Base-by-base conservation (phyloP, 768 basidiomycete genomes). In the Tylopilus rubrobrunneus region DNA sequence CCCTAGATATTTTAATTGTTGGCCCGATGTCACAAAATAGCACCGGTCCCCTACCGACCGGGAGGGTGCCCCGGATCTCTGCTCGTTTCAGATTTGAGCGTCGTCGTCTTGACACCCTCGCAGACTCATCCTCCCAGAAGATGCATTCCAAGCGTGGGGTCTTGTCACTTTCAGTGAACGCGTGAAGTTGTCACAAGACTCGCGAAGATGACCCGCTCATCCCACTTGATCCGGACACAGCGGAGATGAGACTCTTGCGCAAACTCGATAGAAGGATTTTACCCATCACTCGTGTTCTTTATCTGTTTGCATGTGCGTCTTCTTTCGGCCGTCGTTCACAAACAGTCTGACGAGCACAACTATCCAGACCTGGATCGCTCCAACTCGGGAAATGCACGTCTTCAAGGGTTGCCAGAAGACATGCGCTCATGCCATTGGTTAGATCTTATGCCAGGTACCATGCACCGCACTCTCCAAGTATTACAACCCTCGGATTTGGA, bases 361-460 rank as follows among this genome's bases (percentile, higher is more conserved):
- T 31, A 19, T 51, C 34, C 46, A 72, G 69, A 84, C 65, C 74
- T 92, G 47, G 89, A 92, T 67, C 80, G 90, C 50, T 83, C 85
- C 0, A 90, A 90, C 64, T 64, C 89, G 40, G 89, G 89, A 15
- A 91, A 92, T 64, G 89, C 89, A 45, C 79, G 88, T 48, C 72
- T 90, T 37, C 86, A 86, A 70, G 84, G 86, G 11, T 70, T 92
- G 12, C 78, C 84, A 4, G 65, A 80, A 37, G 86, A 90, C 55
- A 71, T 74, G 12, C n/a, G n/a, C n/a, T n/a, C 40, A 6, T 23
- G 12, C 19, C 14, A 4, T 10, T 45, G 51, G 14, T 45, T 61
- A 90, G 87, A 86, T 90, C 52, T 51, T 89, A 12, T 83, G 75
- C 55, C 84, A 87, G 71, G 73, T 89, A 33, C 89, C 89, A 1